Base-by-base conservation (phyloP, 1,284 basidiomycete species). In the Microstroma glucosiphilum region DNA sequence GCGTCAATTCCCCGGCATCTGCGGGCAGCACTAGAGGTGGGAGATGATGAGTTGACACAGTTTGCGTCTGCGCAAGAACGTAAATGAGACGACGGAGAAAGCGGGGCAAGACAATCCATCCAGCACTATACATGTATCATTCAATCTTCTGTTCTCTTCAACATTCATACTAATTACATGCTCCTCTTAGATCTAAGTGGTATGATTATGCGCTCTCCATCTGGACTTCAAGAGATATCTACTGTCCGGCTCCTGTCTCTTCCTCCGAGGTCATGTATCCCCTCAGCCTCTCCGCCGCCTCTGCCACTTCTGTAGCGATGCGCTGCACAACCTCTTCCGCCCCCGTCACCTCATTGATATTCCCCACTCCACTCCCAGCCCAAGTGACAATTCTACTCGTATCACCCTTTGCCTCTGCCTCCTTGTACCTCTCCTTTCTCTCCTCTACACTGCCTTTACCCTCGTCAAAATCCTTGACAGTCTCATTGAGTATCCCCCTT, bases 301-400 rank as follows among this genome's bases (percentile, higher is more conserved):
- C 63, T 23, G 21, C 23, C 17, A 19, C 57, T 8, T 63, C 55
- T 40, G 64, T 51, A 11, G 23, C 40, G 21, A 75, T 65, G 4
- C 64, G 57, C 11, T 59, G 37, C n/a, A 73, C 70, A 13, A 75
- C 60, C 51, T 75, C 60, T 1, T 23, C 51, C 11, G 74, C 74
- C 1, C 69, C 67, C 37, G 60, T 30, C 26, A 77, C 69, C 0
- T 64, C 59, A n/a, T 65, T 51, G 40, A 76, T 69, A 13, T 62
- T 59, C 0, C 75, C 77, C 2, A 79, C 67, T 1, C 76, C 76
- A 15, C 73, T 74, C 4, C 77, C 77, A 1, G 76, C 54, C 77
- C 77, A 79, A 41, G 69, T 75, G 26, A 78, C 68, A 43, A 76
- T 63, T 11, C 76, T 61, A 17, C 66, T 62, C 1, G 63, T 59